Evolutionary conservation across 169 alveolate genomes (phyloP).

Genomic region (Plasmodium vinckei): DNA sequence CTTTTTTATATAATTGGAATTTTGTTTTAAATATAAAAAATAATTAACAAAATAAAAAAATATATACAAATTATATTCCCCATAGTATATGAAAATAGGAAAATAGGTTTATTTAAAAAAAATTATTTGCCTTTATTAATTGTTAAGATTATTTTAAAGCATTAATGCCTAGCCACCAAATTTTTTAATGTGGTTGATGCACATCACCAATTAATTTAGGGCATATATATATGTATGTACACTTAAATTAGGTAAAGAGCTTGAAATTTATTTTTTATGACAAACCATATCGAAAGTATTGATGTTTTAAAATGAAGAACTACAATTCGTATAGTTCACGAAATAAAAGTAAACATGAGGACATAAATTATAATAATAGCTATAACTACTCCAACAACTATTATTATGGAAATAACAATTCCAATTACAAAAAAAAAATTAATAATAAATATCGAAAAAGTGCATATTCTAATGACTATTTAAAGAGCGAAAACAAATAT

Average conservation of each 20-base stretch:
- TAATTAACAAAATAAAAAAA: too few relatives aligned
- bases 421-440: constrained; percentile 24
- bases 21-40: too few relatives aligned
- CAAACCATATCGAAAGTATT: neutral
- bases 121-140: neutral
- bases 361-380: constrained; percentile 18
- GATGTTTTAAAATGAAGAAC: constrained; percentile 49
- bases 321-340: constrained; percentile 30
- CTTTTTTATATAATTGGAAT: too few relatives aligned
- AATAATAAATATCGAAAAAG: constrained; percentile 26
- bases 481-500: constrained; percentile 7
- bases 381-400: constrained; percentile 24
- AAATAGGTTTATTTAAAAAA: neutral
- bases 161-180: too few relatives aligned
- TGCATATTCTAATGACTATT: constrained; percentile 44
- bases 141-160: neutral
- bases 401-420: constrained; percentile 6
- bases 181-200: too few relatives aligned
- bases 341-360: constrained; percentile 58
- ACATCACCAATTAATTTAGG: too few relatives aligned
- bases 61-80: too few relatives aligned
- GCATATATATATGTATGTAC: too few relatives aligned
- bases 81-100: neutral
- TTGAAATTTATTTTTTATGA: too few relatives aligned
- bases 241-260: too few relatives aligned